Evolutionary conservation across 2,329 filamentous ascomycete species (phyloP), one percentile per base, ranked within the genome.

Genomic region (Colletotrichum kahawae): DNA sequence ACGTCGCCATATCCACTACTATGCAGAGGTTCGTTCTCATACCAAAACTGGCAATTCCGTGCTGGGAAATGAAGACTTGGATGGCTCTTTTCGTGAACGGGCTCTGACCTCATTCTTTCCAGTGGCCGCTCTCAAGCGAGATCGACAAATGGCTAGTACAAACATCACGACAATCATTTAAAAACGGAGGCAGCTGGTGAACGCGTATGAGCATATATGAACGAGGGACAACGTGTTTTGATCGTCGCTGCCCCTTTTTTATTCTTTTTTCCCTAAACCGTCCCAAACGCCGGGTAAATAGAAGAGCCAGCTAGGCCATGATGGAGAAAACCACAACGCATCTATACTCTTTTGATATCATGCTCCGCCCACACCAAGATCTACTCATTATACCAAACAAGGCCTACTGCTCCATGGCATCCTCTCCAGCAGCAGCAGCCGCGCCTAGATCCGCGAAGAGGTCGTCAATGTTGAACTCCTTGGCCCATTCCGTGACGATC

Each of bases 401-500:
- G 33, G 16, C 74, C 78, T 84, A 90, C 80, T 89, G 87, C 82
- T 89, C 84, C 90, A 92, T 91, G 67, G 85, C 87, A 72, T 90
- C 88, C 6, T 77, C 85, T 9, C 80, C 81, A 21, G 72, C 81
- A 36, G 76, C 81, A 34, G 76, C 81, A 38, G 72, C 80, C n/a
- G 78, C 81, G 24, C 79, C 82, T 31, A 63, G 33, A 82, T 95
- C 94, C 95, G 98, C 16, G 98, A 86, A 98, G 16, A 99, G 86
- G 3, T 95, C 97, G 77, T 98, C 97, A 10, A 99, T 89, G 87
- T 96, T 96, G 86, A 99, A 98, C 85, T 98, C 96, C 80, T 95
- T 92, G 9, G 96, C 95, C 95, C 96, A 98, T 83, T 97, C 93
- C 13, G 93, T 94, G 70, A 98, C 95, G 83, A 98, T 95, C 85